Percentiles rank a stretch among this genome's conserved stretches.
These are phyloP conservation scores for Rosa hybrid DNA, from an alignment of 331 rosid genomes.

Conservation along the genomic window DNA sequence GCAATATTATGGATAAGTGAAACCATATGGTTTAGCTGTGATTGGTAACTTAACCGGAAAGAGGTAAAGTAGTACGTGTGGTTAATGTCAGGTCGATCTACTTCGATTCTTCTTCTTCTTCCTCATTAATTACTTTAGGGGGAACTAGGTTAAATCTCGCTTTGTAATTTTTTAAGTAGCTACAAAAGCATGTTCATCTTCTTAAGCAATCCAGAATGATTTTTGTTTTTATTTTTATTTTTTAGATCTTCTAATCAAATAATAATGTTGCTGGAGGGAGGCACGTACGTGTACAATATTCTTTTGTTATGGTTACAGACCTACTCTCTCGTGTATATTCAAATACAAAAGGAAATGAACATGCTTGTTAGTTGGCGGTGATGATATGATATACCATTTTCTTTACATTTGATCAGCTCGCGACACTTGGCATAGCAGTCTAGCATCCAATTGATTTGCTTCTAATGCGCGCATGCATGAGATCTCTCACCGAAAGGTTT, in stretches of 20 bases:
- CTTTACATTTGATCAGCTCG: background rate
- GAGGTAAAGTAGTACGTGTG: background rate
- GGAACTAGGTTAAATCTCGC: background rate
- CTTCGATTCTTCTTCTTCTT: background rate
- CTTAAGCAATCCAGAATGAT: background rate
- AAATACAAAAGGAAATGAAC: background rate
- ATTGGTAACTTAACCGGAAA: background rate
- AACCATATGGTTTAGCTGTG: background rate
- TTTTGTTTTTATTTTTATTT: background rate
- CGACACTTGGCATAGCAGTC: background rate
- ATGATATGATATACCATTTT: background rate
- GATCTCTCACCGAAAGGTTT: background rate
- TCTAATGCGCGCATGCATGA: background rate
- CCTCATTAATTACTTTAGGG: background rate
- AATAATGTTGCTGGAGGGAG: background rate
- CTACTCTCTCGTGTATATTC: background rate
- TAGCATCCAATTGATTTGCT: background rate
- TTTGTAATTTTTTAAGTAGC: background rate
- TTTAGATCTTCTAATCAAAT: no score
- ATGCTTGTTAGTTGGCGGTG: background rate
- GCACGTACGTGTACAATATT: background rate
- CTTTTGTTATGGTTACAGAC: background rate
- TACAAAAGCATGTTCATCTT: background rate
- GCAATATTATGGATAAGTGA: background rate
- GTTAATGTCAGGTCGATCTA: background rate